Base-by-base conservation (phyloP, 441 rosid species). In the Pelargonium citronellum region DNA sequence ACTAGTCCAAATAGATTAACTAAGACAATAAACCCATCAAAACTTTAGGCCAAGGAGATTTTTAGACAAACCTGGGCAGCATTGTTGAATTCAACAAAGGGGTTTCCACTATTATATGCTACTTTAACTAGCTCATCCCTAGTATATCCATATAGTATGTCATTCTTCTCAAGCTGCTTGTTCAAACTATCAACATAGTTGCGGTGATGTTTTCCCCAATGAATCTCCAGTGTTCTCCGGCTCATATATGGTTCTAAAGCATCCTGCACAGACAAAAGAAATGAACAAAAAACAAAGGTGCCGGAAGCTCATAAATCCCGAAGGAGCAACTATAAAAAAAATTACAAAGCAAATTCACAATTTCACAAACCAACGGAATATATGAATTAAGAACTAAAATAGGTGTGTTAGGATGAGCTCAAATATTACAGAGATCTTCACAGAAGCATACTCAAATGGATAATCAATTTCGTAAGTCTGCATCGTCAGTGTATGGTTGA, bases 231-330 rank as follows among this genome's bases (percentile, higher is more conserved):
- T 24, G 91, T 85, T 75, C 71, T 85, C 70, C 72, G 72, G 73
- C 97, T 88, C 96, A 93, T 87, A 71, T 87, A 85, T 3, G 98
- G 98, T 77, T 93, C 98, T 70, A 91, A 80, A 66, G 92, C 95
- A 80, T 91, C 95, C 98, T 93, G 72, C 39, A 66, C 12, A n/a
- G 19, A 12, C 66, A 30, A 71, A 71, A 46, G 55, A 66, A 47
- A 3, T 24, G 15, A 66, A 13, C 8, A 43, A n/a, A 69, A 13
- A 17, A 11, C 53, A 64, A 57, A 57, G 17, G 2, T 7, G 1
- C 19, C 24, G 7, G 20, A 57, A 51, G 7, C 2, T 13, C 20
- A 1, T n/a, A 2, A 53, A 53, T 13, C 16, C 17, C 7, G 7
- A 53, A 53, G 62, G 17, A 17, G 24, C 62, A 62, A 55, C 34